Conservation (phyloP, 768 basidiomycete species). For the Suillus subalutaceus region DNA sequence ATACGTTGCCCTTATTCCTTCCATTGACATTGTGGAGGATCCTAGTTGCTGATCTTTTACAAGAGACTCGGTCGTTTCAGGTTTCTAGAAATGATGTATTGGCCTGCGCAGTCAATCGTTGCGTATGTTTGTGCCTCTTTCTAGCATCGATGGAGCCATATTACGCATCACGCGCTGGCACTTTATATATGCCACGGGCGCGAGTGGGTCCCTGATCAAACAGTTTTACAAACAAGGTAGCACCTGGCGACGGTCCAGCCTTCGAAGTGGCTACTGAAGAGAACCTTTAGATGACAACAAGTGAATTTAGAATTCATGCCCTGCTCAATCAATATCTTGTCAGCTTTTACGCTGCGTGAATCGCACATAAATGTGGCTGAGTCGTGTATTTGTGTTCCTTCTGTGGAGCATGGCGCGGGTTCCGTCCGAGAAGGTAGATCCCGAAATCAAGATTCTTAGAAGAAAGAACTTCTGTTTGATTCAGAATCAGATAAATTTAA, state of each 20-base stretch:
- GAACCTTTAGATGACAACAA: conserved; percentile 28
- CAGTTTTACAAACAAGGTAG: conserved; percentile 32
- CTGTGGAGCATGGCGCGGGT: not conserved
- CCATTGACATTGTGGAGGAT: not conserved
- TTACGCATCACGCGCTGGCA: conserved; percentile 31
- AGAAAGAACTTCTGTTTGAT: not conserved
- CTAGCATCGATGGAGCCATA: conserved; percentile 23
- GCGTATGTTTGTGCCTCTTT: not conserved
- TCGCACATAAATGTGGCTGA: too few relatives aligned
- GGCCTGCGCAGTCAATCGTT: not conserved
- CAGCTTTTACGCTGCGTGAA: conserved; percentile 24
- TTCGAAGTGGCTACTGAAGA: conserved; percentile 23
- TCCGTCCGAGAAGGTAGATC: not conserved
- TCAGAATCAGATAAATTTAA: too few relatives aligned
- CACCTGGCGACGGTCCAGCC: conserved; percentile 23
- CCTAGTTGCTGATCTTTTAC: not conserved
- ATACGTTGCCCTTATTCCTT: conserved; percentile 22
- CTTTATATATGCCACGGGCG: conserved; percentile 29
- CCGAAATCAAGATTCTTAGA: not conserved
- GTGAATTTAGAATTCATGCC: conserved; percentile 14
- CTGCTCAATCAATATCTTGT: not conserved
- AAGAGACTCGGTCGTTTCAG: not conserved
- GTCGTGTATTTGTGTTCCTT: too few relatives aligned
- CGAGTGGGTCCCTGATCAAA: conserved; percentile 24
- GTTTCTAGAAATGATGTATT: not conserved